A percentile compares a stretch with the other conserved stretches of the same genome.
Evolutionary conservation across 805 yeast species (phyloP).

Genomic region (Barnettozyma pratensis): DNA sequence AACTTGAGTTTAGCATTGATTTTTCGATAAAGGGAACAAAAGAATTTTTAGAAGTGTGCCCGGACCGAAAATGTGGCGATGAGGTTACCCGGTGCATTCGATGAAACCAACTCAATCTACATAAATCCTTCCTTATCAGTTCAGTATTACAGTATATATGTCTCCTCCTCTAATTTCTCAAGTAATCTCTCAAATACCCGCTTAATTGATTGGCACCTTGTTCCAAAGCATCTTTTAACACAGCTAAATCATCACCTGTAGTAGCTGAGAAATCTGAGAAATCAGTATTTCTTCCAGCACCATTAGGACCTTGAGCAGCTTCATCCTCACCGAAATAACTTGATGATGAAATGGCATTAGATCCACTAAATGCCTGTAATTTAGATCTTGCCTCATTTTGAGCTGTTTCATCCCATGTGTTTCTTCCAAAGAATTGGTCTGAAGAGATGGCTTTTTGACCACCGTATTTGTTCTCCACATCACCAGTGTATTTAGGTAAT

Average conservation of each 20-base stretch:
- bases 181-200: slow-evolving; percentile 78
- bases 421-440: slow-evolving; percentile 90
- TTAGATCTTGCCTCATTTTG: slow-evolving; percentile 79
- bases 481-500: slow-evolving; percentile 66
- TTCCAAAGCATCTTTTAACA: slow-evolving; percentile 86
- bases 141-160: no score
- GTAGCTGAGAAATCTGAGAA: slow-evolving; percentile 66
- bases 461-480: slow-evolving; percentile 74
- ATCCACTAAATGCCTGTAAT: slow-evolving; percentile 75
- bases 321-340: slow-evolving; percentile 89
- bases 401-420: slow-evolving; percentile 70
- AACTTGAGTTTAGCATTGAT: no score
- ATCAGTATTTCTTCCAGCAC: slow-evolving; percentile 33
- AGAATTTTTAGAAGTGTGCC: neutral
- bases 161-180: slow-evolving; percentile 35
- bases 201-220: slow-evolving; percentile 90
- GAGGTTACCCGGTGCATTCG: slow-evolving; percentile 7
- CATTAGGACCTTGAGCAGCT: slow-evolving; percentile 36
- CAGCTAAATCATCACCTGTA: slow-evolving; percentile 86
- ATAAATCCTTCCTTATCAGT: no score
- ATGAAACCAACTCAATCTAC: no score
- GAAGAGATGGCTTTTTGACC: slow-evolving; percentile 92
- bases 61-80: slow-evolving; percentile 3
- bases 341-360: slow-evolving; percentile 86
- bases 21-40: neutral